phyloP scores from a whole-genome alignment of 306 rosid genomes.

The Prunus dulcis region DNA sequence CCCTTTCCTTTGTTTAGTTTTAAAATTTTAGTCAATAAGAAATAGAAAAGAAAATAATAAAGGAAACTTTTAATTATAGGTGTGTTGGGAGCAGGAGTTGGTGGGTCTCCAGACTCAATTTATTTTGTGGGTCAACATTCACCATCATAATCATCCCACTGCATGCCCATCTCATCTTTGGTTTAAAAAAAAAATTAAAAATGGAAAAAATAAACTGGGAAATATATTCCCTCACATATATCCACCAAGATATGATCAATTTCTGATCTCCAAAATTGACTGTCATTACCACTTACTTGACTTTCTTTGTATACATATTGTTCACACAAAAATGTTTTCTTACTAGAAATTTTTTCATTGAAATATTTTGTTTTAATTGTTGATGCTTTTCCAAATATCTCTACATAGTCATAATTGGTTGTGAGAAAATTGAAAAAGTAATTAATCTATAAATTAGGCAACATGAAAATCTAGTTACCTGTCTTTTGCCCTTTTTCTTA shows the following conservation, averaged over 20 bases:
- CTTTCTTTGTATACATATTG: neutral
- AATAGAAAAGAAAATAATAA: neutral
- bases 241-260: no score
- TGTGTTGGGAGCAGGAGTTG: conserved; percentile 39
- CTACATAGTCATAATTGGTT: neutral
- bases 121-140: conserved; percentile 45
- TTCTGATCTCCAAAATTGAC: no score
- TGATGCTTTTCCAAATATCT: conserved; percentile 6
- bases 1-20: conserved; percentile 1
- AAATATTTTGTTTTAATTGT: no score
- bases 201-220: neutral
- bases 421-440: neutral
- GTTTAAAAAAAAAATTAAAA: neutral
- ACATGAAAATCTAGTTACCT: neutral
- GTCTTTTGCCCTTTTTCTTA: neutral
- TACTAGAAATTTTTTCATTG: neutral
- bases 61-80: neutral
- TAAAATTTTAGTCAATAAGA: neutral
- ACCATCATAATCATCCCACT: conserved; percentile 27
- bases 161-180: neutral
- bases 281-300: no score
- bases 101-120: conserved; percentile 32
- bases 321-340: neutral
- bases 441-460: neutral
- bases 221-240: neutral